Base-by-base conservation (phyloP, 768 basidiomycete genomes). In the Gelatoporia subvermispora region DNA sequence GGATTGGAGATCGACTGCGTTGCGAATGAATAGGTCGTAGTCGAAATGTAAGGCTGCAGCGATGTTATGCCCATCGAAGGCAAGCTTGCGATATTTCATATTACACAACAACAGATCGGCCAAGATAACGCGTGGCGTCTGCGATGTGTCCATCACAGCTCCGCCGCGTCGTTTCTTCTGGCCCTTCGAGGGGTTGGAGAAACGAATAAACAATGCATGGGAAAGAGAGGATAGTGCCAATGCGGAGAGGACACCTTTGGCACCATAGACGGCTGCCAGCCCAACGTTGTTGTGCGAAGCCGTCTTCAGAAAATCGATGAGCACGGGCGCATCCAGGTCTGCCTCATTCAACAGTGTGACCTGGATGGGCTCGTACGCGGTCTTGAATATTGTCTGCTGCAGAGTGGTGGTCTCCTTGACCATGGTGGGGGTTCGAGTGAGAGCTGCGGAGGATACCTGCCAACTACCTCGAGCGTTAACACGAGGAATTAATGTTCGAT, bases 41-140 rank as follows among this genome's bases (percentile, higher is more conserved):
- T 81, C 78, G 8, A 59, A 39, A 55, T 63, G 66, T 15, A 82
- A 53, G 2, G 74, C 62, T 3, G 67, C 50, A 0, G 69, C 65
- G 1, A 80, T 54, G 25, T 62, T 65, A 53, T 77, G 75, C 76
- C 77, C 75, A 31, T 61, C 59, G 39, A 79, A 75, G 18, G 8
- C 48, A 10, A 49, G 28, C 40, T 49, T 49, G 41, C 41, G 47
- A 17, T 43, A 42, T 3, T 25, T 41, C 41, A 15, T 3, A 16
- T 31, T 11, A 21, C 22, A 37, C 3, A 40, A 16, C 8, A 45
- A 21, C 24, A 15, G 23, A 2, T 38, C 22, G 23, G 4, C 13
- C 7, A 50, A 28, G 20, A 31, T 39, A 16, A 38, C 25, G 15
- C 25, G 43, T 4, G 22, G 38, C 16, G 16, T 25, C 48, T 31